Evolutionary conservation across 306 rosid species (phyloP).

Genomic region (Styphnolobium japonicum): DNA sequence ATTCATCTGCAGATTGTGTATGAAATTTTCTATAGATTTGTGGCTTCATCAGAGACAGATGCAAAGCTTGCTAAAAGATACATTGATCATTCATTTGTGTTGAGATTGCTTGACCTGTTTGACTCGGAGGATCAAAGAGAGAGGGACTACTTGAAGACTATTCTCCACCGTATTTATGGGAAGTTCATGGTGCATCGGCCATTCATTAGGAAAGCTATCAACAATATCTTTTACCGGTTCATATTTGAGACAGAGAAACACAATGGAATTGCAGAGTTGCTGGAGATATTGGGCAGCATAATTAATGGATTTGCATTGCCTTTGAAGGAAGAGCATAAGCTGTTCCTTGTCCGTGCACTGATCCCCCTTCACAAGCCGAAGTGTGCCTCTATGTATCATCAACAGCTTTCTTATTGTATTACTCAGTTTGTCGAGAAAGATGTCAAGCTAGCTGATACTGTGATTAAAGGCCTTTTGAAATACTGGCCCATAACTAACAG

Average conservation of each 20-base stretch:
- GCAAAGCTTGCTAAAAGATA: slow-evolving; percentile 60
- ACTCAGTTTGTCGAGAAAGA: slow-evolving; percentile 61
- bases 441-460: slow-evolving; percentile 53
- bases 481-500: slow-evolving; percentile 59
- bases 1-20: slow-evolving; percentile 51
- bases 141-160: too few relatives aligned
- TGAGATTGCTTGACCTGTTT: too few relatives aligned
- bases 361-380: slow-evolving; percentile 66
- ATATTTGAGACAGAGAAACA: too few relatives aligned
- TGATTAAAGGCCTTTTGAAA: slow-evolving; percentile 57
- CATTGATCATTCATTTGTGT: too few relatives aligned
- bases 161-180: too few relatives aligned
- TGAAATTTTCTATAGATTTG: slow-evolving; percentile 46
- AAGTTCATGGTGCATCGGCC: too few relatives aligned
- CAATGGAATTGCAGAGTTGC: too few relatives aligned
- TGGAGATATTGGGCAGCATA: too few relatives aligned
- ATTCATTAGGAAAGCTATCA: slow-evolving; percentile 55
- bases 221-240: slow-evolving; percentile 55
- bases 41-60: slow-evolving; percentile 57
- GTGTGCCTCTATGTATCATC: slow-evolving; percentile 58
- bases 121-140: too few relatives aligned
- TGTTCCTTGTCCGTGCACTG: slow-evolving; percentile 57
- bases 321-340: too few relatives aligned
- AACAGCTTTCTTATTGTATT: slow-evolving; percentile 58
- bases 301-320: too few relatives aligned